Evolutionary conservation across 768 basidiomycete species (phyloP).

Genomic region (Amanita exitialis): DNA sequence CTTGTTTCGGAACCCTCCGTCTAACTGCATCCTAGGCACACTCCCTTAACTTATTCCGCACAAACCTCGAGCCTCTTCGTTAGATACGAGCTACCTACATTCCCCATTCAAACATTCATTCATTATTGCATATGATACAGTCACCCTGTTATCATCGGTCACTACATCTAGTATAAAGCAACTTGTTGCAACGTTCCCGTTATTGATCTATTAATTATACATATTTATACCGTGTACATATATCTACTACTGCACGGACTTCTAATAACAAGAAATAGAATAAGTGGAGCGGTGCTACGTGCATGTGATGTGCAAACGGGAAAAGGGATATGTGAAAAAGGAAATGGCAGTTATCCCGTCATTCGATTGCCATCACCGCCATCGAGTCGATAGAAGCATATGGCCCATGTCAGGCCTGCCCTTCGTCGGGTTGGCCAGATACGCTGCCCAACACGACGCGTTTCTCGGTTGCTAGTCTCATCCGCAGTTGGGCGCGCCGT

Average conservation of each 20-base stretch:
- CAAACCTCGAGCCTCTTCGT: background rate
- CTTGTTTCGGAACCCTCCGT: background rate
- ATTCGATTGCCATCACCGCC: background rate
- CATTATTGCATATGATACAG: background rate
- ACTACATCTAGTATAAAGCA: background rate
- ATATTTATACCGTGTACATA: background rate
- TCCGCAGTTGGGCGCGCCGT: constrained; percentile 1
- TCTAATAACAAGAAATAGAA: background rate
- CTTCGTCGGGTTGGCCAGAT: background rate
- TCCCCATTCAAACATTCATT: background rate
- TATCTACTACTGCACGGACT: background rate
- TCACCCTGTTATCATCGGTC: background rate
- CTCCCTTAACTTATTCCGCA: background rate
- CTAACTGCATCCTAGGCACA: background rate
- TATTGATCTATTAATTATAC: background rate
- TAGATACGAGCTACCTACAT: background rate
- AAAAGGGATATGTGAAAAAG: background rate
- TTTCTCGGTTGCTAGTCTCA: constrained; percentile 3
- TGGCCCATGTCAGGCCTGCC: background rate
- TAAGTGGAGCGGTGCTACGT: background rate
- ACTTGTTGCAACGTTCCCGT: background rate
- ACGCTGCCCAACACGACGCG: background rate
- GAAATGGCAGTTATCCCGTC: background rate
- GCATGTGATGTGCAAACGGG: background rate
- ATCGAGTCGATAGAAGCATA: background rate